Conservation (phyloP, 176 grass and related monocot genomes). For the Aegilops speltoides region DNA sequence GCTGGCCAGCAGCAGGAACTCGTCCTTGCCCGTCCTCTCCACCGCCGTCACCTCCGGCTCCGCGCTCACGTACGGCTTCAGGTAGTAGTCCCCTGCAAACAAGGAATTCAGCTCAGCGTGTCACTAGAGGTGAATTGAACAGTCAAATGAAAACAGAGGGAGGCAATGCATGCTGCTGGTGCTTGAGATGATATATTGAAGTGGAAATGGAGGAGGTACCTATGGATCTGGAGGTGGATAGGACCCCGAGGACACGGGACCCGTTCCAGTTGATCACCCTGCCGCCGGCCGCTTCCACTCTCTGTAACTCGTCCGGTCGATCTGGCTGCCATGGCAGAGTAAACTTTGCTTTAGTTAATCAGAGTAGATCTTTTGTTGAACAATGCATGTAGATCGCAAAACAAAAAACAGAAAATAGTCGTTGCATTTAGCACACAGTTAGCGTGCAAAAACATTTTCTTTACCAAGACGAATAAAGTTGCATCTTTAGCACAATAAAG, state of each 20-base stretch:
- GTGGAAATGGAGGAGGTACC: constrained; percentile 22
- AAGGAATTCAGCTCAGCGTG: background rate
- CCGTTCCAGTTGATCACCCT: constrained; percentile 75
- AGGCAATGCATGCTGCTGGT: background rate
- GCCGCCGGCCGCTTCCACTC: constrained; percentile 66
- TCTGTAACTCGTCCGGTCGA: constrained; percentile 60
- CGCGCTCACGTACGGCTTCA: constrained; percentile 63
- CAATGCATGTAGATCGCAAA: background rate
- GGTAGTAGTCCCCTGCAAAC: constrained; percentile 64
- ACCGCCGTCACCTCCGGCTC: constrained; percentile 66
- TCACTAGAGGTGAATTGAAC: background rate
- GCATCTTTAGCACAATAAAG: no score
- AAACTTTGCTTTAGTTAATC: background rate
- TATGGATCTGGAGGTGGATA: constrained; percentile 72
- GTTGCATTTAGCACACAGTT: no score
- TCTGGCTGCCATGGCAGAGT: constrained; percentile 48
- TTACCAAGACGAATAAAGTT: no score
- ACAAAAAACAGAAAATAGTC: background rate
- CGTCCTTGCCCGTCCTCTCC: constrained; percentile 49
- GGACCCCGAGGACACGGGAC: constrained; percentile 56
- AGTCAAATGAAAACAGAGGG: background rate
- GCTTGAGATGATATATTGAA: background rate
- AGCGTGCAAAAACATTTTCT: no score
- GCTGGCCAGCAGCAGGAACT: constrained; percentile 71
- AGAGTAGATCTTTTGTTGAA: background rate